A percentile compares a stretch with the other conserved stretches of the same genome.
Conservation (phyloP, 305 asterid species). For the Salvia sclarea region DNA sequence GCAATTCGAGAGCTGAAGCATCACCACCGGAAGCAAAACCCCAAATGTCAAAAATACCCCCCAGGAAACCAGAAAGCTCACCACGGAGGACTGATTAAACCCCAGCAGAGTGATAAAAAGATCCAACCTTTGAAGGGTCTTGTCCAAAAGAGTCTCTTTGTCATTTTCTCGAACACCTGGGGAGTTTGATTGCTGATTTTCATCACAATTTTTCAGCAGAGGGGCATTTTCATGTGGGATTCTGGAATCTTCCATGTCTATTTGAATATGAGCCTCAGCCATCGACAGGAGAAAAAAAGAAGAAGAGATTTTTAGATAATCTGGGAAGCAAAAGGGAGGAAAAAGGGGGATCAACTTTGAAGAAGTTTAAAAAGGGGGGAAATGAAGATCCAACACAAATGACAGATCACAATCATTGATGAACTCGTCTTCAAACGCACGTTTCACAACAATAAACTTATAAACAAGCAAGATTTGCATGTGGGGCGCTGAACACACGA, state of each 20-base stretch:
- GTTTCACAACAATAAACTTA: background rate
- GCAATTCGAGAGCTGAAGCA: slow-evolving; percentile 66
- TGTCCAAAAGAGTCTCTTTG: slow-evolving; percentile 54
- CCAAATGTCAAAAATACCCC: slow-evolving; percentile 52
- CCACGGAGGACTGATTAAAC: slow-evolving; percentile 57
- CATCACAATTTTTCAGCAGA: slow-evolving; percentile 35
- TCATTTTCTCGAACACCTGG: slow-evolving; percentile 41
- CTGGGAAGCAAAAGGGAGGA: slow-evolving; percentile 2
- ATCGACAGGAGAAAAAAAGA: slow-evolving; percentile 17
- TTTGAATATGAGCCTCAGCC: slow-evolving; percentile 46
- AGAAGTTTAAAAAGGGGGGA: slow-evolving; percentile 24
- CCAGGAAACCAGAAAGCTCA: slow-evolving; percentile 57
- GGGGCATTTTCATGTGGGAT: slow-evolving; percentile 36
- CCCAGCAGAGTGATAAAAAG: slow-evolving; percentile 55
- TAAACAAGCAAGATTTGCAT: slow-evolving; percentile 11
- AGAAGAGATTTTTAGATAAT: background rate
- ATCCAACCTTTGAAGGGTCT: slow-evolving; percentile 54
- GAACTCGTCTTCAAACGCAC: slow-evolving; percentile 4
- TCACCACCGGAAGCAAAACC: slow-evolving; percentile 56
- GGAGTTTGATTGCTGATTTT: slow-evolving; percentile 26
- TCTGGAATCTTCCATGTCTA: slow-evolving; percentile 47
- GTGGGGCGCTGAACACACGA: slow-evolving; percentile 21
- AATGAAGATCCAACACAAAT: slow-evolving; percentile 1
- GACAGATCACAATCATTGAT: slow-evolving; percentile 30
- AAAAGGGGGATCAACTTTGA: slow-evolving; percentile 21